Evolutionary conservation across 495 filamentous ascomycete species (phyloP).

Genomic region (Barbatosphaeria neglecta): DNA sequence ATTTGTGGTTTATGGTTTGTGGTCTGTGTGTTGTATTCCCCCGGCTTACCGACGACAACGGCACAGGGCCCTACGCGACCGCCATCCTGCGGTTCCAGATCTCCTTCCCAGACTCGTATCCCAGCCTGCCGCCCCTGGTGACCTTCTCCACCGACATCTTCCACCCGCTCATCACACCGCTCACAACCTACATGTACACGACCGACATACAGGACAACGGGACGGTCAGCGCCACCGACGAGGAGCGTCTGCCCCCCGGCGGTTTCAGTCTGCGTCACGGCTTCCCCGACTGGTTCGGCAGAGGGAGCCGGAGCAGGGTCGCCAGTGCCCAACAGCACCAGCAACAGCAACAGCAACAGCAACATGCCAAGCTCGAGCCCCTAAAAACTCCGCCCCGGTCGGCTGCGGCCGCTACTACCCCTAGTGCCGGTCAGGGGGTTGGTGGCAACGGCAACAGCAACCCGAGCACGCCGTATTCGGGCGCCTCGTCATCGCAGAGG

Average conservation of each 20-base stretch:
- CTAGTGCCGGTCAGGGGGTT: too few species aligned
- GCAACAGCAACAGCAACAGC: too few species aligned
- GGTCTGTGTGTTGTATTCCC: not conserved
- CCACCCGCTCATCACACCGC: slow-evolving; percentile 81
- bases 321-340: slow-evolving; percentile 1
- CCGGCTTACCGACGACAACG: not conserved
- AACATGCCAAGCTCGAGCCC: too few species aligned
- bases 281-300: slow-evolving; percentile 79
- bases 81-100: slow-evolving; percentile 86
- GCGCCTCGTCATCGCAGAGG: slow-evolving; percentile 5
- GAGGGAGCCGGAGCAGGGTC: slow-evolving; percentile 14
- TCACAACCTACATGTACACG: slow-evolving; percentile 83
- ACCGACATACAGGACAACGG: slow-evolving; percentile 57
- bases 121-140: slow-evolving; percentile 65
- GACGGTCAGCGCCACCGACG: slow-evolving; percentile 68
- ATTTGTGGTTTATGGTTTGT: too few species aligned
- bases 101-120: slow-evolving; percentile 73
- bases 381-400: slow-evolving; percentile 21
- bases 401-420: too few species aligned
- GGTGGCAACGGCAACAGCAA: slow-evolving; percentile 9
- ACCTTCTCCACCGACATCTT: slow-evolving; percentile 87
- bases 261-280: slow-evolving; percentile 81
- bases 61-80: slow-evolving; percentile 72
- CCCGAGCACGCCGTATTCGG: slow-evolving; percentile 20
- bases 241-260: slow-evolving; percentile 71